Evolutionary conservation across 768 basidiomycete species (phyloP).

Genomic region (Podaxis rugospora): DNA sequence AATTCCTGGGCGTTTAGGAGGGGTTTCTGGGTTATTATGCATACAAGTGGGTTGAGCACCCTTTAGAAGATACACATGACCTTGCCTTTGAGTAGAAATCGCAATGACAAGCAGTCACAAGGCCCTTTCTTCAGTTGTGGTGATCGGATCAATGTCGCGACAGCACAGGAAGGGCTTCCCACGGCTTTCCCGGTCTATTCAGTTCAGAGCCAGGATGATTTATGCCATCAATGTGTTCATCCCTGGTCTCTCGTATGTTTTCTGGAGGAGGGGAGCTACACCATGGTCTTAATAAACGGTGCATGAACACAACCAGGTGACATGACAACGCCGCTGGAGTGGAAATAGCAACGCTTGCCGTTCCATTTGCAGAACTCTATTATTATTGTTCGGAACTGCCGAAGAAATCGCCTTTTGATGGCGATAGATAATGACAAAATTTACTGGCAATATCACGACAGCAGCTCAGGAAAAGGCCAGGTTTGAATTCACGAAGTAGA

Average conservation of each 20-base stretch:
- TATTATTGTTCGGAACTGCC: not conserved
- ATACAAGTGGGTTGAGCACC: not conserved
- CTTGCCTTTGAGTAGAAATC: not conserved
- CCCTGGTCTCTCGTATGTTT: not conserved
- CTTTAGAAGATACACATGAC: not conserved
- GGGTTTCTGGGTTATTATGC: not conserved
- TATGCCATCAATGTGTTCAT: not conserved
- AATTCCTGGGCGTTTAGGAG: not conserved
- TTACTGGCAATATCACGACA: too few relatives aligned
- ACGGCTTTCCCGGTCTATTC: not conserved
- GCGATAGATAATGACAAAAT: not conserved
- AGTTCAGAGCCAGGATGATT: not conserved
- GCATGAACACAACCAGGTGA: too few relatives aligned
- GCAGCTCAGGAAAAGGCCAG: not conserved
- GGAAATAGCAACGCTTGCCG: too few relatives aligned
- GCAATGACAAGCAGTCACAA: not conserved
- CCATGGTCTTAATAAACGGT: too few relatives aligned
- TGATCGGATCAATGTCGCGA: conserved; percentile 4
- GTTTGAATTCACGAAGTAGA: not conserved
- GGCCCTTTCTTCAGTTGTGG: not conserved
- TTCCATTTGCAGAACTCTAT: not conserved
- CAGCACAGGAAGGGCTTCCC: not conserved
- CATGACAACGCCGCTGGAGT: too few relatives aligned
- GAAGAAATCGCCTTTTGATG: not conserved
- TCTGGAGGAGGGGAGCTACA: too few relatives aligned